phyloP scores from a whole-genome alignment of 2,329 filamentous ascomycete species.

The Xylariaceae sp. region DNA sequence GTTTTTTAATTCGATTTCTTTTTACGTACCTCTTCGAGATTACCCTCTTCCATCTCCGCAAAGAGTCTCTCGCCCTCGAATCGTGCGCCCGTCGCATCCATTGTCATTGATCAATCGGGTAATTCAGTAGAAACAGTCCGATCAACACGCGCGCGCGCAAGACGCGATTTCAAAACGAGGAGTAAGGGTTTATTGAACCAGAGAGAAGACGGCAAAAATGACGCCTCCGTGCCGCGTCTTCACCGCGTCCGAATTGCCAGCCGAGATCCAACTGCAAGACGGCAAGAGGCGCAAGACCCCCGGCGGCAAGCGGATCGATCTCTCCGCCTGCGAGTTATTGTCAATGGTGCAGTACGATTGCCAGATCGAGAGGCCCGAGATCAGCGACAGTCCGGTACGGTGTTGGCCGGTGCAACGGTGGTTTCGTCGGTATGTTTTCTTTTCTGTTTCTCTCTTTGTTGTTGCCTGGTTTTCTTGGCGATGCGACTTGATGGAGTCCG shows the following conservation, averaged over 20 bases:
- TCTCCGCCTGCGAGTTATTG: slow-evolving; percentile 51
- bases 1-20: no score
- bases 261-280: slow-evolving; percentile 44
- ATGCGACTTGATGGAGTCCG: background rate
- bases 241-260: slow-evolving; percentile 45
- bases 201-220: slow-evolving; percentile 37
- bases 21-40: slow-evolving; percentile 51
- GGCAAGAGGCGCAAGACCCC: slow-evolving; percentile 47
- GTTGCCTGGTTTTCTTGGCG: background rate
- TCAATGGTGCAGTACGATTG: slow-evolving; percentile 59
- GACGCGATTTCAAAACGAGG: background rate
- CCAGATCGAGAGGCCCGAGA: slow-evolving; percentile 45
- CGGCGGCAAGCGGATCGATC: slow-evolving; percentile 40
- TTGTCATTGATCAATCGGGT: slow-evolving; percentile 9
- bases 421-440: slow-evolving; percentile 51
- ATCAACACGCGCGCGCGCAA: no score
- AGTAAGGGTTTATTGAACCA: background rate
- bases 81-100: slow-evolving; percentile 36
- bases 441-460: background rate
- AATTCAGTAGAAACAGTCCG: background rate
- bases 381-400: slow-evolving; percentile 42
- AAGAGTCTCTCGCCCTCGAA: slow-evolving; percentile 46
- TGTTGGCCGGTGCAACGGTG: slow-evolving; percentile 56
- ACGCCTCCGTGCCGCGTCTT: slow-evolving; percentile 54
- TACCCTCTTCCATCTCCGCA: slow-evolving; percentile 51